phyloP scores from a whole-genome alignment of 352 stramenopile genomes.

The Phytophthora colocasiae region DNA sequence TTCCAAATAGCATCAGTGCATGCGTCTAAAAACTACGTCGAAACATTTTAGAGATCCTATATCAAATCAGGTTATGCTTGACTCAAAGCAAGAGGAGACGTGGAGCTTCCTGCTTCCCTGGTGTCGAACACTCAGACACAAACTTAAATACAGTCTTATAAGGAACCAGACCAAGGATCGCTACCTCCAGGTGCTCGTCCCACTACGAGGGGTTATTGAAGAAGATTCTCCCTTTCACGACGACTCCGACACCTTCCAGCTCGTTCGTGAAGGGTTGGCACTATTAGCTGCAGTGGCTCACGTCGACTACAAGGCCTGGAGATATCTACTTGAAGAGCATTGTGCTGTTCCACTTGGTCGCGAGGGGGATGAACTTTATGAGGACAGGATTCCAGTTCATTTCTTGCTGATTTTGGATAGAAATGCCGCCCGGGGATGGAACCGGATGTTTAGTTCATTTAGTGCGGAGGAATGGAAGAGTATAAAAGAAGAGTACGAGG shows the following conservation, averaged over 20 bases:
- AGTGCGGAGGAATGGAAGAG: no score
- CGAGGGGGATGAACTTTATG: background rate
- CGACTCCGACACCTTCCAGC: background rate
- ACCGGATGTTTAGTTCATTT: background rate
- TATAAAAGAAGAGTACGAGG: background rate
- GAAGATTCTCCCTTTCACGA: background rate
- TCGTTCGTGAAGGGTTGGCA: background rate
- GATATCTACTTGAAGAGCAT: background rate
- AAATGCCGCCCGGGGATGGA: background rate
- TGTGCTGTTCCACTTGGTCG: background rate
- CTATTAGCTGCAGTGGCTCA: background rate
- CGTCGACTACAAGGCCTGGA: background rate
- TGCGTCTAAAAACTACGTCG: no score
- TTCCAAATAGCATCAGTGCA: no score
- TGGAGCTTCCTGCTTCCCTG: background rate
- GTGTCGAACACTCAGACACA: background rate
- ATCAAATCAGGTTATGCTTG: no score
- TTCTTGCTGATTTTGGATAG: background rate
- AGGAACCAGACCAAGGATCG: background rate
- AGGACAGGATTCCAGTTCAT: background rate
- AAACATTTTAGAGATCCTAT: no score
- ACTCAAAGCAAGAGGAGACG: background rate
- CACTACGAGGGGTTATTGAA: background rate
- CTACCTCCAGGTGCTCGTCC: background rate
- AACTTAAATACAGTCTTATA: background rate